Conservation (phyloP, 2,329 filamentous ascomycete genomes). For the Trichoderma guizhouense region DNA sequence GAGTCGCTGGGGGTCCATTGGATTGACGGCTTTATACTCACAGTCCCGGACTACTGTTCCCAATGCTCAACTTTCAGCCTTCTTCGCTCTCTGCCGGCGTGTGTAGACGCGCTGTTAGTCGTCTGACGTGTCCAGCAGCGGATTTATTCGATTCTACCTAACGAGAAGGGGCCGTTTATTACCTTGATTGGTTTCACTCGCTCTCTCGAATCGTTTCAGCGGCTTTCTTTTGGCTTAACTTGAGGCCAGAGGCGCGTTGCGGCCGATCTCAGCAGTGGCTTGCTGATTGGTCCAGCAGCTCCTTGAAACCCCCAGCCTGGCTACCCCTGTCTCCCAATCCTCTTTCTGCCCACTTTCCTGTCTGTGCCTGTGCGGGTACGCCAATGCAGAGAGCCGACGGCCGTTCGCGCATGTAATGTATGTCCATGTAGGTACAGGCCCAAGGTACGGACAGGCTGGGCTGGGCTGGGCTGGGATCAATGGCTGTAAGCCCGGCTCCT, state of each 20-base stretch:
- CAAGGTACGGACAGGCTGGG: not conserved
- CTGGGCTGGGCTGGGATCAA: too few relatives aligned
- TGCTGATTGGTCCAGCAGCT: constrained; percentile 15
- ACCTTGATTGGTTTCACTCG: constrained; percentile 17
- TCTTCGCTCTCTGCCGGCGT: not conserved
- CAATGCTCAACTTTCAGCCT: constrained; percentile 13
- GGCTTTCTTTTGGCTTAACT: constrained; percentile 6
- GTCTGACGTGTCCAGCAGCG: constrained; percentile 3
- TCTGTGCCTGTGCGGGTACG: constrained; percentile 15
- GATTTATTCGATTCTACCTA: not conserved
- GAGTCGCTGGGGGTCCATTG: not conserved
- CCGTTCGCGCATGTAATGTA: constrained; percentile 7
- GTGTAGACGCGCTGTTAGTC: not conserved
- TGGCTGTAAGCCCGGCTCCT: constrained; percentile 1
- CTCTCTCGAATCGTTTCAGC: constrained; percentile 14
- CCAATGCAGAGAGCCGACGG: constrained; percentile 15
- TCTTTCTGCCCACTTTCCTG: constrained; percentile 11
- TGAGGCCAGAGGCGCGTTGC: constrained; percentile 11
- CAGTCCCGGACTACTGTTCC: not conserved
- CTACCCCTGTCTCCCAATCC: constrained; percentile 5
- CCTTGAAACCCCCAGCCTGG: constrained; percentile 16
- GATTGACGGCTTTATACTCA: not conserved
- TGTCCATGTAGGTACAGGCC: not conserved
- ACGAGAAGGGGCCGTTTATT: constrained; percentile 7
- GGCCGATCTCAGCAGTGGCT: constrained; percentile 9